Evolutionary conservation across 805 yeast species (phyloP), one percentile per base, ranked within the genome.

Genomic region (Metschnikowia proteae): DNA sequence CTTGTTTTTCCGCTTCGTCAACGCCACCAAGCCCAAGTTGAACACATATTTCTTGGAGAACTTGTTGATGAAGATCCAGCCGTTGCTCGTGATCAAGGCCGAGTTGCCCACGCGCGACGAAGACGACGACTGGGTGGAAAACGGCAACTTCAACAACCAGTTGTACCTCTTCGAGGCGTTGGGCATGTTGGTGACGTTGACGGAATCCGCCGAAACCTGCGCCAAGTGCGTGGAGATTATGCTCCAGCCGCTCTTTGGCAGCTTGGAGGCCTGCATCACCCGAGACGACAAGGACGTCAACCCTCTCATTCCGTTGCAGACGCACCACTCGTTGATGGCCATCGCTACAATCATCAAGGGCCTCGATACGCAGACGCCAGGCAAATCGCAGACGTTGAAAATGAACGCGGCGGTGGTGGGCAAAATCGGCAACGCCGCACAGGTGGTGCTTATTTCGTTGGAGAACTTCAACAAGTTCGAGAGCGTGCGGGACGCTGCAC

Each of bases 301-400:
- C 44, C 66, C 70, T 13, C 71, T 74, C 37, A 60, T 77, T 31
- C 75, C 84, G 1, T 66, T 88, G 39, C 94, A 88, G 62, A 84
- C 89, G 3, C 96, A 94, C 64, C 97, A 92, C 63, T 78, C 84
- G 31, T 68, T 94, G 43, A 81, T 88, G 82, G 91, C 97, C 0
- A 80, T 92, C 39, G 97, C 97, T 39, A 88, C 97, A 0, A 77
- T 91, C 60, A 85, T 90, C 3, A 81, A 94, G 62, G 98, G 98
- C 4, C 82, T 86, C 59, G 94, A 85, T 49, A 77, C 76, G 44
- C 75, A 69, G 37, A 60, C 60, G 34, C 69, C 67, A 35, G 66
- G 65, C 37, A 67, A 65, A 45, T 64, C 58, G 1, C 54, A 40
- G 9, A 38, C 47, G 4, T 23, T 54, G 41, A 53, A 57, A 26